Evolutionary conservation across 192 early-diverging fungal species (phyloP), one percentile per base, ranked within the genome.

Genomic region (Backusella tuberculispora): DNA sequence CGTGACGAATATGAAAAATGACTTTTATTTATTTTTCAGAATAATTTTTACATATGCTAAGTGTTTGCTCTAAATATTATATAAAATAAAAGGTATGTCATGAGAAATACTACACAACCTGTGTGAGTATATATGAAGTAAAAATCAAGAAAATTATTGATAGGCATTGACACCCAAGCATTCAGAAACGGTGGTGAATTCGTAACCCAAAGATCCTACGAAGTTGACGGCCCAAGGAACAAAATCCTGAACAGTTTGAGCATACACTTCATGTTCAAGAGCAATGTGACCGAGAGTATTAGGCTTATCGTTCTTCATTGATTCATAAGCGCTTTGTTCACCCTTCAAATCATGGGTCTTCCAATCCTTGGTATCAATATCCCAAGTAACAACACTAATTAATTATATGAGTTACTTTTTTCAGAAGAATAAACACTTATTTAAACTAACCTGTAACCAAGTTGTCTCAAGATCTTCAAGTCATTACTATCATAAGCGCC

Each of bases 341-440:
- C 73, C 44, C 1, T 12, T 43, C 3, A 76, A 63, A 45, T 81
- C 24, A 24, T 80, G 70, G 6, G 67, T 81, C 21, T 67, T n/a
- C 76, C 80, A 84, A 40, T 84, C 83, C 29, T 78, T 65, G 8
- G 81, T 76, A 63, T 86, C 85, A 2, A 84, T 66, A 38, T 84
- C 78, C 85, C 85, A 86, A 42, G 73, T 73, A 17, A 84, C 44
- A n/a, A 83, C 76, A 10, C 42, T 65, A 37, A 70, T 70, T 69
- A 24, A 34, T 1, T 21, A 17, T 46, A 70, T 69, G 21, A 69
- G 42, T 45, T 43, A 44, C 1, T 40, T 69, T 43, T 40, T 2
- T 26, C 42, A 42, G 19, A 42, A 40, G 17, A 10, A 42, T 17
- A 42, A 6, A 44, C 29, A 15, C 14, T 26, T 7, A 7, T 14